Conservation (phyloP, 805 yeast species). For the Kluyveromyces dobzhanskii region DNA sequence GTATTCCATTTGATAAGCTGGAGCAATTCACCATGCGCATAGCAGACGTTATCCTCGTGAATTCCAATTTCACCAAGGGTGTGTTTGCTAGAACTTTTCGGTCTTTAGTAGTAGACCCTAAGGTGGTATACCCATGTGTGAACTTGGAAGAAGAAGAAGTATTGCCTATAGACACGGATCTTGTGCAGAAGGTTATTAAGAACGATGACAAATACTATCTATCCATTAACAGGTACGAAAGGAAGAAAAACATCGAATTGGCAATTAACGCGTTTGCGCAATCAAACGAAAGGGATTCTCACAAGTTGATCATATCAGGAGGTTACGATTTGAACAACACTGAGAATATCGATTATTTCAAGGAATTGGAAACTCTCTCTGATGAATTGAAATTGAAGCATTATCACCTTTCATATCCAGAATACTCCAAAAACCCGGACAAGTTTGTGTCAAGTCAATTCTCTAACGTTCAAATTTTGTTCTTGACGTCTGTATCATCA, state of each 20-base stretch:
- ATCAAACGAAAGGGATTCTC: slow-evolving; percentile 26
- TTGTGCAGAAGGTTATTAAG: slow-evolving; percentile 13
- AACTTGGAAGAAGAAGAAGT: slow-evolving; percentile 32
- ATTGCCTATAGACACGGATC: slow-evolving; percentile 8
- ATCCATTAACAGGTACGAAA: slow-evolving; percentile 83
- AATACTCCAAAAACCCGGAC: slow-evolving; percentile 16
- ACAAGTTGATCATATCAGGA: slow-evolving; percentile 70
- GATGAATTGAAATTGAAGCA: slow-evolving; percentile 36
- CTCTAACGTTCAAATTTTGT: slow-evolving; percentile 43
- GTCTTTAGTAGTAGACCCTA: slow-evolving; percentile 22
- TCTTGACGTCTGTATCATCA: slow-evolving; percentile 74
- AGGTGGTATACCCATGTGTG: slow-evolving; percentile 55
- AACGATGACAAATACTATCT: slow-evolving; percentile 38
- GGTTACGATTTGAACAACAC: slow-evolving; percentile 74
- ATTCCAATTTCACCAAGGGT: slow-evolving; percentile 71
- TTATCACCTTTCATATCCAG: slow-evolving; percentile 33
- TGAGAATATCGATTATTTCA: slow-evolving; percentile 69
- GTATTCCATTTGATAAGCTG: slow-evolving; percentile 74
- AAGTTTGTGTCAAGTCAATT: slow-evolving; percentile 22
- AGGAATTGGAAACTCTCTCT: slow-evolving; percentile 48
- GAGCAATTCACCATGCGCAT: slow-evolving; percentile 74
- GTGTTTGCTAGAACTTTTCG: slow-evolving; percentile 61
- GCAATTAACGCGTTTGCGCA: slow-evolving; percentile 63
- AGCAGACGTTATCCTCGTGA: slow-evolving; percentile 78
- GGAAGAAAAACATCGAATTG: slow-evolving; percentile 71